Base-by-base conservation (phyloP, 257 asterid genomes). In the Gentiana macrophylla region DNA sequence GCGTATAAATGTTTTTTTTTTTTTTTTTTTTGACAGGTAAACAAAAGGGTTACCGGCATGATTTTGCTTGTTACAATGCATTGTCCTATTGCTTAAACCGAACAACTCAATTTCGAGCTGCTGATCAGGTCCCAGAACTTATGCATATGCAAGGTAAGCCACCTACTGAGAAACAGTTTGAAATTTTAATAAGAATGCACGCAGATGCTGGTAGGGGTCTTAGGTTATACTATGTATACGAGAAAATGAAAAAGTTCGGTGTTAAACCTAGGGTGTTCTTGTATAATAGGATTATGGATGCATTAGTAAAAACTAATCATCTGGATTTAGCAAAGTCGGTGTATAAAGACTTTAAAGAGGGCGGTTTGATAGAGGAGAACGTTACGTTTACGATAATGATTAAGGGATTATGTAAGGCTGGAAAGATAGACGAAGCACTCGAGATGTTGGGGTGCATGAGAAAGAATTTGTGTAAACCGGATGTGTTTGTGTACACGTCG, bases 401-500 rank as follows among this genome's bases (percentile, higher is more conserved):
- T 5, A 92, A 88, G 81, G 98, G 98, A 37, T 74, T 85, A 52
- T 88, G 98, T 60, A 85, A 72, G 74, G 80, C 79, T 5, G 89
- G 93, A 12, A 72, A 77, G 24, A 59, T 92, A 72, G 73, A 78
- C 67, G 88, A 71, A 73, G 83, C 65, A 59, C 63, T 83, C 63
- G 79, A 63, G 73, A 93, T 88, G 60, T 67, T 92, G 54, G 69
- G 66, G 60, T 77, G 52, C 70, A 88, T 88, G 98, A 83, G 94
- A 76, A 71, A 74, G 72, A 81, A 81, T 54, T 76, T 72, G 33
- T 83, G 95, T 77, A 92, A 79, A 62, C 98, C 98, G n/a, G 98
- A 92, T 53, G 90, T 92, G 38, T 92, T 92, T 77, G 98, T 97
- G 1, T 92, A 92, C 77, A 92, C 98, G 15, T 95, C 98, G 59